phyloP scores from a whole-genome alignment of 805 yeast genomes.

The Metschnikowia dekortorum region DNA sequence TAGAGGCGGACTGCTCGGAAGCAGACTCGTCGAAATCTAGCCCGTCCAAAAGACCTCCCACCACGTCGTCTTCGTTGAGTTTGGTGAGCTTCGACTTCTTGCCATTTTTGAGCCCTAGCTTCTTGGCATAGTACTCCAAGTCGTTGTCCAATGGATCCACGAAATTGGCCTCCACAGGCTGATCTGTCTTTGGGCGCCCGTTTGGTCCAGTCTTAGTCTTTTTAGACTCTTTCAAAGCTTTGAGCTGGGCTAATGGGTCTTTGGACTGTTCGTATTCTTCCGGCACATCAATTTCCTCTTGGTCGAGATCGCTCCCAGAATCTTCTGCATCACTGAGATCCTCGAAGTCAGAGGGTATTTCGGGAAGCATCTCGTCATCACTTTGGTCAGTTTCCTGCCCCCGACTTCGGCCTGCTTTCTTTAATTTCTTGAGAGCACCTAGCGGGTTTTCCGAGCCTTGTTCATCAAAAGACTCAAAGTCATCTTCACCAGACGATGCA shows the following conservation, averaged over 20 bases:
- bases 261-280: conserved; percentile 13
- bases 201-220: background rate
- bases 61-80: conserved; percentile 62
- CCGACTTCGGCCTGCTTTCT: conserved; percentile 6
- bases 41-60: conserved; percentile 82
- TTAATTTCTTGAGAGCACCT: conserved; percentile 19
- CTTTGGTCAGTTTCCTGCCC: background rate
- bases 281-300: conserved; percentile 9
- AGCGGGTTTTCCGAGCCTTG: conserved; percentile 19
- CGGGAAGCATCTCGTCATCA: conserved; percentile 1
- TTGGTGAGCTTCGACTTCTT: conserved; percentile 44
- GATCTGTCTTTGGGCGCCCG: conserved; percentile 5
- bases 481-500: conserved; percentile 26
- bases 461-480: background rate
- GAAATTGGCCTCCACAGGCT: conserved; percentile 14
- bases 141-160: conserved; percentile 52
- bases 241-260: conserved; percentile 26
- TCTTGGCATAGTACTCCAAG: conserved; percentile 75
- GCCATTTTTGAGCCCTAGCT: conserved; percentile 63
- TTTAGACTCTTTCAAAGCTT: conserved; percentile 14
- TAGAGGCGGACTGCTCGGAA: conserved; percentile 20
- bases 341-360: background rate
- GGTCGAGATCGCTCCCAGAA: conserved; percentile 7
- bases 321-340: background rate
- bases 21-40: conserved; percentile 46